Evolutionary conservation across 2,329 filamentous ascomycete species (phyloP).

Genomic region (Aspergillus vadensis): DNA sequence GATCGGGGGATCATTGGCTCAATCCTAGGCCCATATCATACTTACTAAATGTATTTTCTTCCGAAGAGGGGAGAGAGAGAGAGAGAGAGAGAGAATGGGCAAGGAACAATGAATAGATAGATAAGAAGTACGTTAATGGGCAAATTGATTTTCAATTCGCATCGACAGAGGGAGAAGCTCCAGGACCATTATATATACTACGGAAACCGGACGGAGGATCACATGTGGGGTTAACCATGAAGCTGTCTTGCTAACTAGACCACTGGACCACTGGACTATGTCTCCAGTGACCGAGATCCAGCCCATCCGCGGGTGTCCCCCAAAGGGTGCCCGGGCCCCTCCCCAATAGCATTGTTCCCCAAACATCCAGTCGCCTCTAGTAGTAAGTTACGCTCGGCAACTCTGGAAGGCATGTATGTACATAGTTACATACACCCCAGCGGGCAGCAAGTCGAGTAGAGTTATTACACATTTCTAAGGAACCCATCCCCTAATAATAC

Average conservation of each 20-base stretch:
- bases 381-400: too few species aligned
- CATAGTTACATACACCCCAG: too few species aligned
- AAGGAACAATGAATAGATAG: neutral
- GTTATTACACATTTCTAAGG: too few species aligned
- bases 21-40: too few species aligned
- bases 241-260: neutral
- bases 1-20: neutral
- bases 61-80: neutral
- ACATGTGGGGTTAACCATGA: constrained; percentile 22
- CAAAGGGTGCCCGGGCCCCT: neutral
- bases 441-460: too few species aligned
- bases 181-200: constrained; percentile 4
- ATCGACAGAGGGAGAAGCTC: neutral
- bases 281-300: neutral
- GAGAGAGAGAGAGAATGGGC: neutral
- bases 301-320: neutral
- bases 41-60: too few species aligned
- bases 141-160: neutral
- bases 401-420: too few species aligned
- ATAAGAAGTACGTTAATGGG: neutral
- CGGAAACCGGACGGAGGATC: constrained; percentile 12
- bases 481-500: too few species aligned
- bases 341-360: neutral
- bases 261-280: neutral
- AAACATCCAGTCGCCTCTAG: too few species aligned